Evolutionary conservation across 495 filamentous ascomycete species (phyloP).

Genomic region (Chaetomium fimeti): DNA sequence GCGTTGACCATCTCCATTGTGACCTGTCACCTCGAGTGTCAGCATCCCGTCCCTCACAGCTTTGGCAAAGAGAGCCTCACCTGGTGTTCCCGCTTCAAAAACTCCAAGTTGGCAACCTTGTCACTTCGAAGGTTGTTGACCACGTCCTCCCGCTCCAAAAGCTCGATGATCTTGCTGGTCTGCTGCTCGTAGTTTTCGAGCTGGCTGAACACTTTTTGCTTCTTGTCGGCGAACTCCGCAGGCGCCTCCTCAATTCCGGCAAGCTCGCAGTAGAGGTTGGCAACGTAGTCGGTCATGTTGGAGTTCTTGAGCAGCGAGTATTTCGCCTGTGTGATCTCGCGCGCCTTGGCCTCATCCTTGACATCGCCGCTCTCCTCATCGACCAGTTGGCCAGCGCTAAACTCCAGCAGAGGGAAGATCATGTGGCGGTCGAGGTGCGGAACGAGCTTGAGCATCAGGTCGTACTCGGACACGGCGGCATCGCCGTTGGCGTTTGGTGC

Average conservation of each 20-base stretch:
- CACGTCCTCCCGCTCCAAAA: conserved; percentile 83
- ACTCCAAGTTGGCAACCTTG: conserved; percentile 96
- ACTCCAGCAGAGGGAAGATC: conserved; percentile 90
- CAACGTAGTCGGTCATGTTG: conserved; percentile 97
- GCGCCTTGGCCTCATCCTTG: conserved; percentile 55
- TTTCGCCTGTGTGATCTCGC: conserved; percentile 75
- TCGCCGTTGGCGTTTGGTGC: conserved; percentile 52
- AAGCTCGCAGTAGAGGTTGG: conserved; percentile 81
- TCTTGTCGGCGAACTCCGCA: conserved; percentile 79
- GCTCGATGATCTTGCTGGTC: conserved; percentile 77
- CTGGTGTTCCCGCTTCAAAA: conserved; percentile 87
- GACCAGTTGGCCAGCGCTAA: conserved; percentile 56
- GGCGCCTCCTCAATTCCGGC: conserved; percentile 75
- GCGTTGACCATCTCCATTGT: conserved; percentile 91
- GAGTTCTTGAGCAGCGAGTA: conserved; percentile 91
- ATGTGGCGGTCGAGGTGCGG: conserved; percentile 93
- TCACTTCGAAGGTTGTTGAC: conserved; percentile 84
- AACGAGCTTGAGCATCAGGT: conserved; percentile 83
- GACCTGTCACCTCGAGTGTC: conserved; percentile 50
- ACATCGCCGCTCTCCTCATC: conserved; percentile 55
- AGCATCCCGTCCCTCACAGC: conserved; percentile 14
- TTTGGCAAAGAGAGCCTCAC: conserved; percentile 43
- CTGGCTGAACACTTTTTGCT: conserved; percentile 80
- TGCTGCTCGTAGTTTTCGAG: conserved; percentile 78
- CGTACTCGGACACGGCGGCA: conserved; percentile 59